Percentiles rank a stretch among this genome's conserved stretches.
These are phyloP conservation scores for Alternaria novae-zelandiae DNA, from an alignment of 2,329 filamentous ascomycete genomes.

Conservation along the genomic window DNA sequence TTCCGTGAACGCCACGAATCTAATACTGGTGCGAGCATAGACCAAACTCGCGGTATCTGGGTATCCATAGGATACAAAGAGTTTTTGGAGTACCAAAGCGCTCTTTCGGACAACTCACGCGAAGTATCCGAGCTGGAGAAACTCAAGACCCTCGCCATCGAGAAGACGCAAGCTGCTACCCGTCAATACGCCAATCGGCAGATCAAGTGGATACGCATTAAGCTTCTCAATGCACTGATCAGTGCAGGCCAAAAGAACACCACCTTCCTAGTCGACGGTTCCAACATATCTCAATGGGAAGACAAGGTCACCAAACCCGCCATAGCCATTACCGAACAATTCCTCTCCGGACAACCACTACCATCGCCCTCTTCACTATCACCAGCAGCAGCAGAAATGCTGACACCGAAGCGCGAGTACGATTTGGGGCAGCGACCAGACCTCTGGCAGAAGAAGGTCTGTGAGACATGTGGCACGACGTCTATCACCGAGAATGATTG, in stretches of 20 bases:
- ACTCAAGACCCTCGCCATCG: slow-evolving; percentile 67
- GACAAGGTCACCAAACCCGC: slow-evolving; percentile 71
- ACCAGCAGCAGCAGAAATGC: slow-evolving; percentile 61
- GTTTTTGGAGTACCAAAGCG: slow-evolving; percentile 72
- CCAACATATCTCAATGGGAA: slow-evolving; percentile 68
- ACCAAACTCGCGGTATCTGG: slow-evolving; percentile 87
- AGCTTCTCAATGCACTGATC: slow-evolving; percentile 73
- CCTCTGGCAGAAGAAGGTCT: slow-evolving; percentile 63
- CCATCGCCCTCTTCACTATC: slow-evolving; percentile 64
- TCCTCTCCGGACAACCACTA: slow-evolving; percentile 63
- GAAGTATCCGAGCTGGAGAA: slow-evolving; percentile 55
- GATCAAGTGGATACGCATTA: slow-evolving; percentile 83
- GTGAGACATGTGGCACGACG: slow-evolving; percentile 71
- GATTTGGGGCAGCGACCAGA: slow-evolving; percentile 53
- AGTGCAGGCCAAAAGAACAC: slow-evolving; percentile 60
- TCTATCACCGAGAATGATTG: slow-evolving; percentile 64
- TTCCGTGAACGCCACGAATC: slow-evolving; percentile 55
- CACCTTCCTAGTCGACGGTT: slow-evolving; percentile 83
- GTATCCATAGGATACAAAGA: slow-evolving; percentile 97
- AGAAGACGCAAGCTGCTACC: slow-evolving; percentile 81
- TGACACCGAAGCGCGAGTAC: slow-evolving; percentile 62
- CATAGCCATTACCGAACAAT: slow-evolving; percentile 64
- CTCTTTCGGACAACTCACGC: slow-evolving; percentile 36
- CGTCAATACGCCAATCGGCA: slow-evolving; percentile 88
- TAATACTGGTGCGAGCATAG: slow-evolving; percentile 61